Evolutionary conservation across 2,329 filamentous ascomycete genomes (phyloP).

Genomic region (Neoascochyta sp.): DNA sequence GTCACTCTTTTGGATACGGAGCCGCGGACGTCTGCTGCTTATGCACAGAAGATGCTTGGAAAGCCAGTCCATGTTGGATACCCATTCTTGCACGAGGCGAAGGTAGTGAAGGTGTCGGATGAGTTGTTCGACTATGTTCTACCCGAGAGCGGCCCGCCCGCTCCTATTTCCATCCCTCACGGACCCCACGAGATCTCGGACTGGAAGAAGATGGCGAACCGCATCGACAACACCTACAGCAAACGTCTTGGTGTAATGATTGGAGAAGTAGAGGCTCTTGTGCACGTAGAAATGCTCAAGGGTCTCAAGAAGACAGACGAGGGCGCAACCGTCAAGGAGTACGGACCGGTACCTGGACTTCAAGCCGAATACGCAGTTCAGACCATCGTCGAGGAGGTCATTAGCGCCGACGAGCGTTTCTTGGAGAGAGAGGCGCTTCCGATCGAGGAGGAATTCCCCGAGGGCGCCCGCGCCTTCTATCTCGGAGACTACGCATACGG

Average conservation of each 20-base stretch:
- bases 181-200: conserved; percentile 71
- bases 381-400: conserved; percentile 80
- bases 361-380: conserved; percentile 91
- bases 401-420: conserved; percentile 90
- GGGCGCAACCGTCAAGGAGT: conserved; percentile 89
- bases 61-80: conserved; percentile 88
- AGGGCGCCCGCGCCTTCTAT: conserved; percentile 82
- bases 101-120: conserved; percentile 83
- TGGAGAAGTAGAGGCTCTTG: conserved; percentile 79
- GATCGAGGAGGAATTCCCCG: conserved; percentile 86
- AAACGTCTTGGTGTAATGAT: conserved; percentile 86
- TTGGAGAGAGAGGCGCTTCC: conserved; percentile 84
- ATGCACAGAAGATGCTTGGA: conserved; percentile 75
- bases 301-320: conserved; percentile 87
- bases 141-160: conserved; percentile 57
- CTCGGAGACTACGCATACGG: conserved; percentile 91
- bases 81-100: conserved; percentile 91
- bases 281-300: conserved; percentile 91
- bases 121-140: conserved; percentile 87
- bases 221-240: conserved; percentile 82
- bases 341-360: conserved; percentile 76
- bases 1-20: conserved; percentile 78
- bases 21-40: conserved; percentile 63
- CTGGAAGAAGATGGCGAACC: conserved; percentile 78
- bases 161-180: conserved; percentile 68